Evolutionary conservation across 2,329 filamentous ascomycete species (phyloP).

Genomic region (Calonectria multiphialidica): DNA sequence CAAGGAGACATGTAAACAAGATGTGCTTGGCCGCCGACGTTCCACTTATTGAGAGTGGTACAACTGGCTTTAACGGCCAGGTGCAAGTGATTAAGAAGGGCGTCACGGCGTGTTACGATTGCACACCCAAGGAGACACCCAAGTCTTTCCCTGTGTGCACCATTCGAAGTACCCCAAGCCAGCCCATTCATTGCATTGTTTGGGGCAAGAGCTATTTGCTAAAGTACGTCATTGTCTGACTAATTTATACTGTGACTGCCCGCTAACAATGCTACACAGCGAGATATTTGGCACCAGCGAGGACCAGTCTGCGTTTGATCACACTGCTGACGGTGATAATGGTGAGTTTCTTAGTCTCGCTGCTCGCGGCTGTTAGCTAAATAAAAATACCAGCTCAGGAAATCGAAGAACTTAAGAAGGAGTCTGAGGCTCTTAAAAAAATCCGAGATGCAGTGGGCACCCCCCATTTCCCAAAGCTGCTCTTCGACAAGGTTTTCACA

Average conservation of each 20-base stretch:
- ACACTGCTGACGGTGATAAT: slow-evolving; percentile 85
- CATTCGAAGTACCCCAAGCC: slow-evolving; percentile 94
- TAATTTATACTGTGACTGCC: not conserved
- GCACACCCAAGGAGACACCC: slow-evolving; percentile 87
- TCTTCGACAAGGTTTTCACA: slow-evolving; percentile 95
- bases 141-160: slow-evolving; percentile 98
- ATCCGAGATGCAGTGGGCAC: slow-evolving; percentile 87
- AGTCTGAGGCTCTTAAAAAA: slow-evolving; percentile 84
- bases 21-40: slow-evolving; percentile 96
- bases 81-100: slow-evolving; percentile 97
- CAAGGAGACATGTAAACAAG: slow-evolving; percentile 92
- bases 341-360: slow-evolving; percentile 54
- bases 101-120: slow-evolving; percentile 95
- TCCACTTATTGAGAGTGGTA: slow-evolving; percentile 94
- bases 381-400: slow-evolving; percentile 67
- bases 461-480: slow-evolving; percentile 78
- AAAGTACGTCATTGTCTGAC: slow-evolving; percentile 61
- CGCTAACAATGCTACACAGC: slow-evolving; percentile 33
- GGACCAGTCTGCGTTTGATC: slow-evolving; percentile 85
- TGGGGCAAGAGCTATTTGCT: slow-evolving; percentile 98
- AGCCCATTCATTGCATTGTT: slow-evolving; percentile 98
- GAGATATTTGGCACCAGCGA: slow-evolving; percentile 95
- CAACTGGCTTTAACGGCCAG: slow-evolving; percentile 97
- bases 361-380: slow-evolving; percentile 17
- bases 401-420: slow-evolving; percentile 87